Evolutionary conservation across 768 basidiomycete genomes (phyloP), one percentile per base, ranked within the genome.

Genomic region (Lactifluus subvellereus): DNA sequence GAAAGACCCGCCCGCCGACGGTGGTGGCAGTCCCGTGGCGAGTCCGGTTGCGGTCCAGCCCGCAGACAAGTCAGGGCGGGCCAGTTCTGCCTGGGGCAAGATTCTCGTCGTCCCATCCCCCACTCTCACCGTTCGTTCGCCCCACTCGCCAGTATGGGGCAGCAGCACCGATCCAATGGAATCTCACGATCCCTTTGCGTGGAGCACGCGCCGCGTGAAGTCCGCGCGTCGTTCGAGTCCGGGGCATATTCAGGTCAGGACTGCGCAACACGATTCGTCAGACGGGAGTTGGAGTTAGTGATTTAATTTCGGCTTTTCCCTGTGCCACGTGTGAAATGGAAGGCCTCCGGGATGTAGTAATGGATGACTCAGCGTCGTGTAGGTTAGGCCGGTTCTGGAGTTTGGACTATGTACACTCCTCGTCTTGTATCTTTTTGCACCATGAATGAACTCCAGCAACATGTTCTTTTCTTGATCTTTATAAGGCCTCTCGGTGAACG

Each of bases 41-140:
- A 45, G 5, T 27, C 47, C 54, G 0, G 60, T 61, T 11, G n/a
- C n/a, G 2, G 14, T 22, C 32, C 20, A 20, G 11, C 6, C 40
- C 0, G 4, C 54, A 13, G 55, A 47, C n/a, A 62, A 22, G 14
- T 9, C 52, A 32, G 20, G 30, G 8, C 13, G 38, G 16, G 13
- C 57, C 4, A 43, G 7, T 5, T 59, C 57, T 9, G 52, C 51
- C 2, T 59, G 62, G 57, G 57, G 52, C 10, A 63, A 63, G 45
- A 59, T 63, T 9, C 62, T 59, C 35, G 52, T 63, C 38, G 52
- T 63, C 7, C 62, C 62, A 3, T 54, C 57, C 7, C 52, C 62
- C 11, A 53, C 51, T 9, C 18, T 35, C 16, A 38, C 56, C 9
- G 35, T 32, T 3, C 32, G n/a, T 16, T 1, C 50, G 2, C 51